Evolutionary conservation across 495 filamentous ascomycete species (phyloP).

Genomic region (Penicillium antarcticum): DNA sequence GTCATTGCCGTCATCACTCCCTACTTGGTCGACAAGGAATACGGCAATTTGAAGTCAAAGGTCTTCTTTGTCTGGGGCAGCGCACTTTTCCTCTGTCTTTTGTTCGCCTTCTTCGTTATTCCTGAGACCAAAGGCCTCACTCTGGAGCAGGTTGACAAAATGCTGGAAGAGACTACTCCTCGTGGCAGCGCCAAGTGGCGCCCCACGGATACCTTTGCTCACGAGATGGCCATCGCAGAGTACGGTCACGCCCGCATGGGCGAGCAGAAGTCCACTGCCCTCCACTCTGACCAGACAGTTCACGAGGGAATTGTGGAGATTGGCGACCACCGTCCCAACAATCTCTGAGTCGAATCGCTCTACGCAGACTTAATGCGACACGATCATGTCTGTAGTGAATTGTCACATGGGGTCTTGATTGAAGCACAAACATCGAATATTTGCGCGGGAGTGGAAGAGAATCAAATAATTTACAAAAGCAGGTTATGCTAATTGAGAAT

Average conservation of each 20-base stretch:
- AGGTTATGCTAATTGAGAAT: no score
- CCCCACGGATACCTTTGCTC: conserved; percentile 66
- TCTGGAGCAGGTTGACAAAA: conserved; percentile 81
- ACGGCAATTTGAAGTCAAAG: conserved; percentile 65
- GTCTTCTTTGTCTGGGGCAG: conserved; percentile 80
- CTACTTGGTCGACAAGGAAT: conserved; percentile 62
- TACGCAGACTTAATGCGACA: no score
- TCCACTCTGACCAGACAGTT: no score
- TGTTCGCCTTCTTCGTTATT: conserved; percentile 72
- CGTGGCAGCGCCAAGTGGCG: conserved; percentile 67
- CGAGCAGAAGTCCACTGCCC: conserved; percentile 3
- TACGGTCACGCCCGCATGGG: conserved; percentile 1
- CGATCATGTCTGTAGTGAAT: no score
- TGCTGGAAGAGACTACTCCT: conserved; percentile 79
- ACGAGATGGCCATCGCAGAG: conserved; percentile 54
- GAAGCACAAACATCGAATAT: no score
- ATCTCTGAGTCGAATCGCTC: no score
- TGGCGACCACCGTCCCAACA: no score
- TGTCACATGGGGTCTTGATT: no score
- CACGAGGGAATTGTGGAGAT: no score
- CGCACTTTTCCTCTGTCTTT: conserved; percentile 58
- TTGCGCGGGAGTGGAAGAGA: no score
- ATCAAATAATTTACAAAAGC: no score
- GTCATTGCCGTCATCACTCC: conserved; percentile 67
- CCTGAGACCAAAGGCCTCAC: conserved; percentile 80